Evolutionary conservation across 1,284 basidiomycete genomes (phyloP), one percentile per base, ranked within the genome.

Genomic region (Ceratobasidium sp.): DNA sequence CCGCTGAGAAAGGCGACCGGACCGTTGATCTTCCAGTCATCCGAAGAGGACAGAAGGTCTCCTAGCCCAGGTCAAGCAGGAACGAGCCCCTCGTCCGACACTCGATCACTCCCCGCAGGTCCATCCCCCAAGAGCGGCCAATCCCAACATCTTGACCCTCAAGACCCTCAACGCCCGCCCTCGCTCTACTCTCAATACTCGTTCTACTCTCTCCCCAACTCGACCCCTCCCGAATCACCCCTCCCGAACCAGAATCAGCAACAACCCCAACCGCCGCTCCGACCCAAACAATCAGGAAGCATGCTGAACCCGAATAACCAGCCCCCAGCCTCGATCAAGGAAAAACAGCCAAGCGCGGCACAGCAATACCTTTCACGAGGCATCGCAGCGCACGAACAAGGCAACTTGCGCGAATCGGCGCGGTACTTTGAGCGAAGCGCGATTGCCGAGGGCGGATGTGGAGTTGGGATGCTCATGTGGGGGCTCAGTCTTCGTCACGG

Each of bases 401-500:
- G 94, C 77, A 85, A 89, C 52, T 83, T 96, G 0, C 80, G 81
- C 41, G 89, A 93, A 73, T 90, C 92, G 2, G 93, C 92, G 0
- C 80, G 81, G 55, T 93, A 85, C 79, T 96, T 97, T 79, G 92
- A 96, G 82, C 86, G 87, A 78, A 88, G 89, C 46, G 93, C 94
- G 12, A 91, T 85, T 65, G 82, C 88, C 70, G 82, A 85, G 45
- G 93, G 93, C 1, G 94, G 94, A 0, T 94, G 92, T 79, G 92
- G 91, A 1, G 89, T 92, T 1, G 94, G 94, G 14, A 96, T 96
- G 93, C 83, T 96, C 74, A 94, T 96, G 92, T 96, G 91, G 86
- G 94, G 94, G 0, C 83, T 96, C 60, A 85, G 92, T n/a, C 81
- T 96, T 76, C 84, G 94, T 61, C 93, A 96, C 80, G 94, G 93